Percentiles rank a stretch among this genome's conserved stretches.
Evolutionary conservation across 1,284 basidiomycete genomes (phyloP).

Genomic region (Butyriboletus appendiculatus): DNA sequence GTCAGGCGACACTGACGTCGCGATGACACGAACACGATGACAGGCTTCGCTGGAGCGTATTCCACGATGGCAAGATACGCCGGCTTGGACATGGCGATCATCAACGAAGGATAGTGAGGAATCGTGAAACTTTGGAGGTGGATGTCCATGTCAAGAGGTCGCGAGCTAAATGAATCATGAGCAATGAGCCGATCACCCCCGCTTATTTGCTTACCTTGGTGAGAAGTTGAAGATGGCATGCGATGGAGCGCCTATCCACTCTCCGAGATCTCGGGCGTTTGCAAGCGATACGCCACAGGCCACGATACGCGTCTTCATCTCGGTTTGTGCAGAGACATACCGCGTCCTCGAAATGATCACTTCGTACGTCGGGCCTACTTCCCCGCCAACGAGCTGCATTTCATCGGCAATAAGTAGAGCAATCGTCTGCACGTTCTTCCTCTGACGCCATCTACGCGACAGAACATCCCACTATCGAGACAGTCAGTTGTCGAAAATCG

Average conservation of each 20-base stretch:
- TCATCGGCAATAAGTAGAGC: slow-evolving; percentile 95
- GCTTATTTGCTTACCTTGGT: slow-evolving; percentile 59
- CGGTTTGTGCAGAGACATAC: slow-evolving; percentile 95
- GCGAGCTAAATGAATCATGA: slow-evolving; percentile 56
- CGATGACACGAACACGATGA: slow-evolving; percentile 92
- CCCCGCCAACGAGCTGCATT: slow-evolving; percentile 90
- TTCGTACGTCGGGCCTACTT: slow-evolving; percentile 95
- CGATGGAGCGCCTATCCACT: slow-evolving; percentile 95
- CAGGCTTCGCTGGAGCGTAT: slow-evolving; percentile 84
- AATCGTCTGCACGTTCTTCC: slow-evolving; percentile 95
- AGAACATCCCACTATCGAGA: slow-evolving; percentile 87
- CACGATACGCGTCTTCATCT: slow-evolving; percentile 88
- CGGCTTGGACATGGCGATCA: slow-evolving; percentile 99
- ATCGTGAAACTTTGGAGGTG: slow-evolving; percentile 95
- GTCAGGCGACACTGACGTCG: slow-evolving; percentile 93
- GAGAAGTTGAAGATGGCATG: slow-evolving; percentile 99
- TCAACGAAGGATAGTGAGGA: slow-evolving; percentile 96
- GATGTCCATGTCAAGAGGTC: slow-evolving; percentile 96
- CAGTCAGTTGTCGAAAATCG: slow-evolving; percentile 11
- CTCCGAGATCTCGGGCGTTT: slow-evolving; percentile 95
- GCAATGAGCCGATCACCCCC: background rate
- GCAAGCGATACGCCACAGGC: slow-evolving; percentile 94
- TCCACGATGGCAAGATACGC: slow-evolving; percentile 94
- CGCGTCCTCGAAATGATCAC: slow-evolving; percentile 93
- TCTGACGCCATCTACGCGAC: slow-evolving; percentile 94